phyloP scores from a whole-genome alignment of 1,139 yeast species.

The Pichia norvegensis region DNA sequence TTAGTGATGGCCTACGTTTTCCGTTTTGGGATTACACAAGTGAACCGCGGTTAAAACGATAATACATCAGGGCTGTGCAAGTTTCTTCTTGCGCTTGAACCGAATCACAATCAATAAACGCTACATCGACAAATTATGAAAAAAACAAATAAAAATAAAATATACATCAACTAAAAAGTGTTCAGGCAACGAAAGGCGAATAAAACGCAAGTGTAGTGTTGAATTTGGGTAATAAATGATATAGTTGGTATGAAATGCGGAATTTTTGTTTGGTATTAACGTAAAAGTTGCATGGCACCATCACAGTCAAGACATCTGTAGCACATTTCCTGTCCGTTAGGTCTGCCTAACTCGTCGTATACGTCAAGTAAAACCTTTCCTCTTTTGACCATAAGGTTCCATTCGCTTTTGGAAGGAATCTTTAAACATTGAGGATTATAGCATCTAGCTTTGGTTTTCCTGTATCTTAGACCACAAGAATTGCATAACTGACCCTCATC shows the following conservation, averaged over 20 bases:
- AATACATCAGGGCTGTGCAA: neutral
- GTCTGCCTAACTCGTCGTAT: constrained; percentile 8
- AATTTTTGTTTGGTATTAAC: too few relatives aligned
- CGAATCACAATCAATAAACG: too few relatives aligned
- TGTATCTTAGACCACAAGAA: constrained; percentile 90
- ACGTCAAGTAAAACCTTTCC: constrained; percentile 36
- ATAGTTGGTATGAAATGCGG: neutral
- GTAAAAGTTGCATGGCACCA: constrained; percentile 42
- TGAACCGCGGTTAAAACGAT: neutral
- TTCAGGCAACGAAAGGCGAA: neutral
- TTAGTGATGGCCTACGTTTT: neutral
- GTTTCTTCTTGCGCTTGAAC: too few relatives aligned
- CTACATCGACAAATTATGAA: neutral
- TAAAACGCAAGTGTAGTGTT: neutral
- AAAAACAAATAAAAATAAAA: neutral
- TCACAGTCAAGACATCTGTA: constrained; percentile 68
- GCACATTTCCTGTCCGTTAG: constrained; percentile 23
- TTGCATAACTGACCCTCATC: constrained; percentile 86
- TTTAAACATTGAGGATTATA: constrained; percentile 65
- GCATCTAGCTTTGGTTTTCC: constrained; percentile 90
- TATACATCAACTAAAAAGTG: neutral
- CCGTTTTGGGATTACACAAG: neutral
- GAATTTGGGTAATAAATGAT: too few relatives aligned
- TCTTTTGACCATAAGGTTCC: constrained; percentile 77
- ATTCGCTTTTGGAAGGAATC: constrained; percentile 94